A percentile compares a stretch with the other conserved stretches of the same genome.
phyloP scores from a whole-genome alignment of 164 flowering plant genomes.

The Chloranthus sessilifolius region DNA sequence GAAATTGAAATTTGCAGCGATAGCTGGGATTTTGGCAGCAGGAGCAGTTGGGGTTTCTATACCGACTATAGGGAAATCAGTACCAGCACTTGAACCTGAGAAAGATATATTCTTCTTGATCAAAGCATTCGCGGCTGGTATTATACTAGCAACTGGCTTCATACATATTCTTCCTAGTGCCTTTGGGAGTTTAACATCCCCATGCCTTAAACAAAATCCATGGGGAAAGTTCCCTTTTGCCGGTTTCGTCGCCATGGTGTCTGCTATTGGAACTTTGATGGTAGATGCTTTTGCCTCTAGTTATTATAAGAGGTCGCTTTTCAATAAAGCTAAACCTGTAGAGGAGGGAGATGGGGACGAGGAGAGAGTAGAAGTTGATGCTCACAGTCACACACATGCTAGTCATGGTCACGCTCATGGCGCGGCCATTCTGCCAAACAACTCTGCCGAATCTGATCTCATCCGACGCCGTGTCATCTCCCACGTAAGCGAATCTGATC shows the following conservation, averaged over 20 bases:
- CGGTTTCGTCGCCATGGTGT: constrained; percentile 29
- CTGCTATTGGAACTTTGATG: constrained; percentile 21
- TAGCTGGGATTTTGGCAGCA: constrained; percentile 24
- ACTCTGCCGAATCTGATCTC: neutral
- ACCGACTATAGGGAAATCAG: constrained; percentile 20
- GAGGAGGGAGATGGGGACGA: constrained; percentile 2
- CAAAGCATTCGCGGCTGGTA: constrained; percentile 46
- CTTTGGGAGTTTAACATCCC: constrained; percentile 22
- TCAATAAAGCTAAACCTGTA: neutral
- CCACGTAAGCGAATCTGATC: constrained; percentile 1
- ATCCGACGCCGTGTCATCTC: constrained; percentile 11
- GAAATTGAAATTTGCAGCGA: constrained; percentile 21
- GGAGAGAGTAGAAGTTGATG: constrained; percentile 15
- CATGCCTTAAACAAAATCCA: constrained; percentile 24
- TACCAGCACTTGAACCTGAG: constrained; percentile 25
- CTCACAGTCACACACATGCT: constrained; percentile 25
- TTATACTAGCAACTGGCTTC: constrained; percentile 36
- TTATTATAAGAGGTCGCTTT: neutral
- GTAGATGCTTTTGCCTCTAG: constrained; percentile 11
- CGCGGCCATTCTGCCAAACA: neutral
- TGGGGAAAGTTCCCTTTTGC: constrained; percentile 27
- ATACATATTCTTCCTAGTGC: constrained; percentile 39
- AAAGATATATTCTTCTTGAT: constrained; percentile 29
- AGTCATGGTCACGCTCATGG: constrained; percentile 18
- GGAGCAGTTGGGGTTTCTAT: constrained; percentile 30